Percentiles rank a stretch among this genome's conserved stretches.
These are phyloP conservation scores for Scheffersomyces stipitis DNA, from an alignment of 805 yeast species.

Conservation along the genomic window DNA sequence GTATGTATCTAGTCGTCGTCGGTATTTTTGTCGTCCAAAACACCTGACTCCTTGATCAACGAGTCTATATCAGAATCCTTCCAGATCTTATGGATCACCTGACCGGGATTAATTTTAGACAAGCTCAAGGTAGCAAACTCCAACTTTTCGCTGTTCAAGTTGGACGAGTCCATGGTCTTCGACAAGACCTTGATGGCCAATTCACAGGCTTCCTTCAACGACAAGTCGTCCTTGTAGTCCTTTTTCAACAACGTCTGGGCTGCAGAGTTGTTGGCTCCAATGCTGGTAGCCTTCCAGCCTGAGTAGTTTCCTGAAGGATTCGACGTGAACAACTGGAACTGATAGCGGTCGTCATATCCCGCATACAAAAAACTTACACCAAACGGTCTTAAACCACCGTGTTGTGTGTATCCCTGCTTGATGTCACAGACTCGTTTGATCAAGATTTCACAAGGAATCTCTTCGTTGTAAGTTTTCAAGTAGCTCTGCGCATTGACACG, in stretches of 20 bases:
- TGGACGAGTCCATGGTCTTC: conserved; percentile 89
- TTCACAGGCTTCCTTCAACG: conserved; percentile 73
- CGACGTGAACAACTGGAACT: conserved; percentile 89
- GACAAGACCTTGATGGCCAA: conserved; percentile 88
- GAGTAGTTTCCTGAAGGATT: conserved; percentile 97
- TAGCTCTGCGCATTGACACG: conserved; percentile 82
- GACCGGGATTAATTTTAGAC: conserved; percentile 47
- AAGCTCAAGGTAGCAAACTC: conserved; percentile 81
- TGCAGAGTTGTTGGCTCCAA: conserved; percentile 94
- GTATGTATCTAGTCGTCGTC: conserved; percentile 26
- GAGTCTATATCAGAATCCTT: conserved; percentile 72
- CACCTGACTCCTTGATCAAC: conserved; percentile 70
- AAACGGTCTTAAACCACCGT: conserved; percentile 97
- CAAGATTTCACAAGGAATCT: conserved; percentile 88
- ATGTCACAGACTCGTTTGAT: conserved; percentile 88
- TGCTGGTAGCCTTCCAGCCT: conserved; percentile 97
- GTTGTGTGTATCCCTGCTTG: conserved; percentile 98
- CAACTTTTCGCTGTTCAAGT: conserved; percentile 83
- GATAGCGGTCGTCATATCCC: conserved; percentile 87
- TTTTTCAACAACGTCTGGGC: conserved; percentile 95
- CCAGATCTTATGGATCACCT: conserved; percentile 73
- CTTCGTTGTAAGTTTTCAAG: conserved; percentile 83
- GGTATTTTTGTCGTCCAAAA: conserved; percentile 43
- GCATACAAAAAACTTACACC: conserved; percentile 97
- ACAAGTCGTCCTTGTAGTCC: conserved; percentile 84